phyloP scores from a whole-genome alignment of 1,284 basidiomycete species.

The Apiotrichum siamense region DNA sequence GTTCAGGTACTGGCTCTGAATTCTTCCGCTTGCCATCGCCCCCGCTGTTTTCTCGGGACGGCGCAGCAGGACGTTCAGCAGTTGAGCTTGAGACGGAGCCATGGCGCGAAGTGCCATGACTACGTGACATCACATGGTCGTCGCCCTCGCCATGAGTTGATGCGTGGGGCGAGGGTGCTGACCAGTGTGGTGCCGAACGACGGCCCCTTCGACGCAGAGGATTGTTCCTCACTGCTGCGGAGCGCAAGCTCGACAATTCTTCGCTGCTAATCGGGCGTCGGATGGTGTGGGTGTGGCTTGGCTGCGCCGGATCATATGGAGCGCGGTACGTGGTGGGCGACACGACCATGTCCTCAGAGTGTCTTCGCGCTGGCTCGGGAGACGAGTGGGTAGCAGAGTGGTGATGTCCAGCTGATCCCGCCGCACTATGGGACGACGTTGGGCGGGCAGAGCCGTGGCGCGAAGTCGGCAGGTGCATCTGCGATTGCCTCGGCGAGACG shows the following conservation, averaged over 20 bases:
- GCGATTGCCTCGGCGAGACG: conserved; percentile 32
- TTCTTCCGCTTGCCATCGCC: background rate
- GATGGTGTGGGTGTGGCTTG: conserved; percentile 15
- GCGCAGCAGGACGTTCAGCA: background rate
- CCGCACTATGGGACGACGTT: conserved; percentile 5
- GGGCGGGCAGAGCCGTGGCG: conserved; percentile 28
- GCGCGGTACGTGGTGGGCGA: background rate
- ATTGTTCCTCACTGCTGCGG: conserved; percentile 26
- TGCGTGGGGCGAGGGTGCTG: conserved; percentile 25
- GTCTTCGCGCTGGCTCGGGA: conserved; percentile 17
- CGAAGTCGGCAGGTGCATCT: conserved; percentile 16
- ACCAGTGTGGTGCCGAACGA: conserved; percentile 33
- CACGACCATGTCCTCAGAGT: conserved; percentile 14
- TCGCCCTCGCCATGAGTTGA: background rate
- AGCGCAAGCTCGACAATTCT: conserved; percentile 25
- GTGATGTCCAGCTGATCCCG: no score
- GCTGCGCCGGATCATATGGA: conserved; percentile 30
- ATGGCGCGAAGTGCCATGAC: conserved; percentile 6
- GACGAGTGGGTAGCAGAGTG: no score
- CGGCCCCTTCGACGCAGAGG: conserved; percentile 19
- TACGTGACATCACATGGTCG: conserved; percentile 3
- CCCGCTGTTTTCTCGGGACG: background rate
- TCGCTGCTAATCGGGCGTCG: conserved; percentile 26
- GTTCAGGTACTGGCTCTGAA: background rate
- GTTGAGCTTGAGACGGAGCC: conserved; percentile 5